Evolutionary conservation across 768 basidiomycete genomes (phyloP).

Genomic region (Lentinula boryana): DNA sequence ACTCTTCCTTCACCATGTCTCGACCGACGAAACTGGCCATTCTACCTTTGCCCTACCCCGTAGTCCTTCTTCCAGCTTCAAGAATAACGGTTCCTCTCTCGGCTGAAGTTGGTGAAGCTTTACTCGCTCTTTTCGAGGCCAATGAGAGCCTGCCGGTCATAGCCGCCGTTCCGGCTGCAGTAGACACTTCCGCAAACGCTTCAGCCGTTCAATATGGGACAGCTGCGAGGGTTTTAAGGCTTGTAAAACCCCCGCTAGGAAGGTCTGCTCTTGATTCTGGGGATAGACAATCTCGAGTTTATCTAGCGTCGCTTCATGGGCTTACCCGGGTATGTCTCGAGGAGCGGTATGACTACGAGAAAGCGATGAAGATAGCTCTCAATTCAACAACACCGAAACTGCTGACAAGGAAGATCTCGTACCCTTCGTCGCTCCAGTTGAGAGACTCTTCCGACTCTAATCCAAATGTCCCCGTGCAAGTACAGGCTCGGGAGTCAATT

Average conservation of each 20-base stretch:
- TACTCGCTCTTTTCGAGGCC: conserved; percentile 63
- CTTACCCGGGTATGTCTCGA: conserved; percentile 59
- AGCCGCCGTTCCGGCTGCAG: conserved; percentile 53
- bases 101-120: conserved; percentile 51
- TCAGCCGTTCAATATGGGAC: conserved; percentile 53
- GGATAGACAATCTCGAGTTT: conserved; percentile 51
- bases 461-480: not conserved
- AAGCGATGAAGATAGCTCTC: conserved; percentile 14
- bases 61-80: conserved; percentile 70
- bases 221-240: conserved; percentile 64
- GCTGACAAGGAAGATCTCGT: conserved; percentile 38
- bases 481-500: conserved; percentile 49
- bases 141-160: conserved; percentile 65
- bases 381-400: conserved; percentile 23
- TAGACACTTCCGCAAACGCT: conserved; percentile 21
- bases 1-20: conserved; percentile 10
- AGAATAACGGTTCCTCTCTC: conserved; percentile 64
- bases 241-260: conserved; percentile 44
- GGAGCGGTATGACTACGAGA: conserved; percentile 24
- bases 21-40: conserved; percentile 49
- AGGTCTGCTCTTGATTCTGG: conserved; percentile 11
- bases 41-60: conserved; percentile 64
- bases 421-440: conserved; percentile 32
- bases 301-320: conserved; percentile 68
- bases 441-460: conserved; percentile 2